Conservation (phyloP, 495 filamentous ascomycete species). For the Extremus antarcticus region DNA sequence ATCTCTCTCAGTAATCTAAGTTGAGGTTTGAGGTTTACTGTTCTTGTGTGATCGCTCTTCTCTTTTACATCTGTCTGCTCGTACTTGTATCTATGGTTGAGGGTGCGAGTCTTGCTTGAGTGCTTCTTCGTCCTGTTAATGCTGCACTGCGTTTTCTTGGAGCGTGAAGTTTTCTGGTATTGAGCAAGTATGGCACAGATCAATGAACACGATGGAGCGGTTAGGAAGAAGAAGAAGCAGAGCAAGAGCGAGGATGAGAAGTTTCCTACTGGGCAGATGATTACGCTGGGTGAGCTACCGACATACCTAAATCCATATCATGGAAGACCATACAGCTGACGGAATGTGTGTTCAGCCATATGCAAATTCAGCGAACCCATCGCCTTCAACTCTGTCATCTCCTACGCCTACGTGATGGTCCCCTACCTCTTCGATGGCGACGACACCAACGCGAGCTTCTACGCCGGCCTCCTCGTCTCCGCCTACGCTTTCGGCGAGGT, state of each 20-base stretch:
- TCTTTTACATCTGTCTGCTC: too few species aligned
- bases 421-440: conserved; percentile 11
- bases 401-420: conserved; percentile 22
- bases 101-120: not conserved
- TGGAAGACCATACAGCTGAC: not conserved
- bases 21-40: too few species aligned
- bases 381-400: conserved; percentile 24
- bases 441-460: conserved; percentile 18
- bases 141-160: too few species aligned
- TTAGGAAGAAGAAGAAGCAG: not conserved
- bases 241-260: not conserved
- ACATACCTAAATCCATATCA: not conserved
- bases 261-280: conserved; percentile 1
- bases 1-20: too few species aligned
- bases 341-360: conserved; percentile 11
- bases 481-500: conserved; percentile 20
- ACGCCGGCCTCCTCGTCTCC: conserved; percentile 21
- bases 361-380: conserved; percentile 24
- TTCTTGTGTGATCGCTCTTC: too few species aligned
- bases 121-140: too few species aligned
- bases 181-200: not conserved
- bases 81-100: too few species aligned
- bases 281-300: not conserved
- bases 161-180: too few species aligned
- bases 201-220: not conserved